Percentiles rank a stretch among this genome's conserved stretches.
phyloP scores from a whole-genome alignment of 441 rosid species.

The Erodium moschatum region DNA sequence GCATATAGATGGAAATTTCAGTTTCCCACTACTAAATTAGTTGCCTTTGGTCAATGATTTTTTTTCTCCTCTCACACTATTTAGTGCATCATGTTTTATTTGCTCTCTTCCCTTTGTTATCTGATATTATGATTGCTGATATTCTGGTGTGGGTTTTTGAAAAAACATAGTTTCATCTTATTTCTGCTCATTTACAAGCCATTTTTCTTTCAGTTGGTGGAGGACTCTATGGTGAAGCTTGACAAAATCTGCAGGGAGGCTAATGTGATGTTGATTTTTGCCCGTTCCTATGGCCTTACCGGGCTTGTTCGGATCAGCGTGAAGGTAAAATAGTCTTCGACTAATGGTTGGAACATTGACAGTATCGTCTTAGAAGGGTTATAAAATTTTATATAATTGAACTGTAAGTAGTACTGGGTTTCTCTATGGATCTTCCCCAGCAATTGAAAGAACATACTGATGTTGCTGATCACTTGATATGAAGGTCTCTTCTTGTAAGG shows the following conservation, averaged over 20 bases:
- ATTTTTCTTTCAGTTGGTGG: constrained; percentile 54
- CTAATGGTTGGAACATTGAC: background rate
- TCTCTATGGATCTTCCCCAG: no score
- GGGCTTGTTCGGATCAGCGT: constrained; percentile 78
- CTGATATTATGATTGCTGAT: background rate
- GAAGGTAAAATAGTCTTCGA: constrained; percentile 38
- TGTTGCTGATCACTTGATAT: background rate
- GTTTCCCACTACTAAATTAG: background rate
- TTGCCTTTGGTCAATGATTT: background rate
- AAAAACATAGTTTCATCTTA: background rate
- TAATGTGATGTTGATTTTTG: constrained; percentile 74
- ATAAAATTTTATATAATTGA: no score
- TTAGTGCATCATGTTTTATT: background rate
- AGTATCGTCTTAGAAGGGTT: background rate
- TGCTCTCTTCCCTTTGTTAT: background rate
- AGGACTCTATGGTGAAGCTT: constrained; percentile 69
- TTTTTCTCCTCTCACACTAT: background rate
- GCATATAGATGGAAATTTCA: background rate
- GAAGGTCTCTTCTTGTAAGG: no score
- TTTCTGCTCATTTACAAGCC: background rate
- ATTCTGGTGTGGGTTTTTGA: background rate
- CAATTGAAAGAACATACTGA: no score
- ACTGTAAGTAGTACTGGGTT: no score
- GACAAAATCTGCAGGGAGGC: constrained; percentile 76
- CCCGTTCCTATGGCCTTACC: constrained; percentile 89